phyloP scores from a whole-genome alignment of 495 filamentous ascomycete species.

The Podospora pseudoanserina region DNA sequence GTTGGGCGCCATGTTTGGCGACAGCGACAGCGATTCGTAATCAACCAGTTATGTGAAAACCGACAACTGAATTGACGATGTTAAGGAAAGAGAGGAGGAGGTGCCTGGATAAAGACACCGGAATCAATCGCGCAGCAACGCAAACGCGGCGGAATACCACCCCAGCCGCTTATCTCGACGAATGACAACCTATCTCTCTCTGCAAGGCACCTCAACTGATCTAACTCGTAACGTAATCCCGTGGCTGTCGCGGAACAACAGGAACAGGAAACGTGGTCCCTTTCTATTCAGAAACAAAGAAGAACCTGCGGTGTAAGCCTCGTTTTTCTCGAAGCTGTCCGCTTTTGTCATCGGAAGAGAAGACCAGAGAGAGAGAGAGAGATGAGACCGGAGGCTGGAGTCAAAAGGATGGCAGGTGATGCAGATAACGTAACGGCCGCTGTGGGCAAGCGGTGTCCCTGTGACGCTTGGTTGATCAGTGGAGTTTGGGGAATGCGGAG shows the following conservation, averaged over 20 bases:
- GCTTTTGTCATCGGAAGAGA: background rate
- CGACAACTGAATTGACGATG: background rate
- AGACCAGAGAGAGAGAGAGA: no score
- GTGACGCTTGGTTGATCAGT: background rate
- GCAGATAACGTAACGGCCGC: background rate
- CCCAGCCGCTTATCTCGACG: background rate
- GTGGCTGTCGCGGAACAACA: background rate
- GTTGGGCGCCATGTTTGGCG: conserved; percentile 33
- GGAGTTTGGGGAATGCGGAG: background rate
- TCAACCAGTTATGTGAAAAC: background rate
- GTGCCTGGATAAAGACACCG: conserved; percentile 18
- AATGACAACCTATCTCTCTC: no score
- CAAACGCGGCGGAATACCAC: background rate
- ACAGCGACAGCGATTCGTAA: background rate
- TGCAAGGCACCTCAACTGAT: background rate
- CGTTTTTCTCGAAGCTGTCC: background rate
- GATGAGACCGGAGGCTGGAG: background rate
- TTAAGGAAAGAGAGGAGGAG: background rate
- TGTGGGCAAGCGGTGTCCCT: background rate
- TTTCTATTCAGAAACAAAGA: background rate
- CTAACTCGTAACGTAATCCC: background rate
- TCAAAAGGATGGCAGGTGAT: background rate
- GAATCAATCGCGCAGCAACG: background rate
- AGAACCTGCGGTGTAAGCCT: background rate
- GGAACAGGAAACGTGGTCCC: background rate